Evolutionary conservation across 371 early-diverging fungal genomes (phyloP), one percentile per base, ranked within the genome.

Genomic region (Quaeritorhiza haematococci): DNA sequence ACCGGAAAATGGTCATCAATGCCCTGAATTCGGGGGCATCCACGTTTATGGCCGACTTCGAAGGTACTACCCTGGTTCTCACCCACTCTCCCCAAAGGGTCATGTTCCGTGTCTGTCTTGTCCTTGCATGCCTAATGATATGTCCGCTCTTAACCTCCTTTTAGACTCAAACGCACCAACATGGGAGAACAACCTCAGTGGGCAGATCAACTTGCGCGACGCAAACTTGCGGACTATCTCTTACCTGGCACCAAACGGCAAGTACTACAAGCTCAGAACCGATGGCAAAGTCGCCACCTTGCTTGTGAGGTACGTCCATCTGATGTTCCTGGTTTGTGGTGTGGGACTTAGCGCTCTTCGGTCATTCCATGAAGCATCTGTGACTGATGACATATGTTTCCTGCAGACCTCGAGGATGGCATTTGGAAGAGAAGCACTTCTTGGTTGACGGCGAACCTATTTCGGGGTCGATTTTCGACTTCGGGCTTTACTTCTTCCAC

Each of bases 1-100:
- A 93, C 75, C 86, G 96, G 64, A 96, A 96, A 77, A 96, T 96
- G 96, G 93, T 96, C 64, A 96, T 96, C 73, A 96, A 96, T 61
- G 96, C 94, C 28, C 78, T 94, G 64, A 96, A 94, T 80, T 86
- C 92, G 10, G 93, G 90, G 7, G 89, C 96, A 28, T 74, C 78
- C 56, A 92, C 92, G 47, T 96, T 86, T 71, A 96, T 96, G 96
- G 96, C 96, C 24, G 96, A 96, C 70, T 94, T 96, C 68, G 96
- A 96, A 80, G 89, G 87, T 85, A 75, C 56, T 33, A 30, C n/a
- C n/a, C n/a, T n/a, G n/a, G n/a, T n/a, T n/a, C n/a, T n/a, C n/a
- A n/a, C n/a, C n/a, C n/a, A n/a, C n/a, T n/a, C n/a, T n/a, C n/a
- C n/a, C n/a, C n/a, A n/a, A 38, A 33, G 13, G 27, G 47, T 43